Percentiles rank a stretch among this genome's conserved stretches.
phyloP scores from a whole-genome alignment of 129 eudicot genomes.

The Escallonia rubra region DNA sequence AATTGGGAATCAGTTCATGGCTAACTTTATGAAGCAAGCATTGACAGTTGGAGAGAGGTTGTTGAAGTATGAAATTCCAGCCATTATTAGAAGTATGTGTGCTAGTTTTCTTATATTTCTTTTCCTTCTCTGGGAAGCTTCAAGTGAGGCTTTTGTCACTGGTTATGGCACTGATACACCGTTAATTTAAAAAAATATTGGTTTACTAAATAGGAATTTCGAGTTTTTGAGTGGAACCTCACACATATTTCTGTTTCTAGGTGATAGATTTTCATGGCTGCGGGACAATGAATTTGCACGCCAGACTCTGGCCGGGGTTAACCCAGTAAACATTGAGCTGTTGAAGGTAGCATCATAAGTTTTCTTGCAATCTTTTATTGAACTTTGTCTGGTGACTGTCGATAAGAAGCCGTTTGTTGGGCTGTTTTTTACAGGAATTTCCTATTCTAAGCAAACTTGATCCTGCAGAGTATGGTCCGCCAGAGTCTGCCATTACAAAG shows the following conservation, averaged over 20 bases:
- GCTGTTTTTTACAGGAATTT: not conserved
- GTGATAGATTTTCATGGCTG: constrained; percentile 74
- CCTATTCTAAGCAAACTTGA: not conserved
- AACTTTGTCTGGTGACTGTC: not conserved
- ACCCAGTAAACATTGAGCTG: constrained; percentile 66
- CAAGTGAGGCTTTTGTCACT: not conserved
- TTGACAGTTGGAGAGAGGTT: constrained; percentile 37
- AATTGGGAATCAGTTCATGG: constrained; percentile 13
- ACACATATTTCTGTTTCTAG: constrained; percentile 19
- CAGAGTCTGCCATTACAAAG: not conserved
- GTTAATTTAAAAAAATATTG: not conserved
- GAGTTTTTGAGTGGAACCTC: not conserved
- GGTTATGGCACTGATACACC: not conserved
- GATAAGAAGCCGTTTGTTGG: not conserved
- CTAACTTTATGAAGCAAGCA: constrained; percentile 28
- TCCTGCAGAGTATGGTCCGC: not conserved
- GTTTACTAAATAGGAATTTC: not conserved
- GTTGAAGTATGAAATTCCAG: constrained; percentile 64
- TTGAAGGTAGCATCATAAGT: constrained; percentile 38
- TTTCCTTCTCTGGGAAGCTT: not conserved
- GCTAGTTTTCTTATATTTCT: not conserved
- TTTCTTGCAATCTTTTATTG: not conserved
- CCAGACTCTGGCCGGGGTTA: constrained; percentile 79
- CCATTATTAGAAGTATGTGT: constrained; percentile 49
- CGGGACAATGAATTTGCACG: constrained; percentile 87